Evolutionary conservation across 176 grass and related monocot species (phyloP), one percentile per base, ranked within the genome.

Genomic region (Paspalum notatum): DNA sequence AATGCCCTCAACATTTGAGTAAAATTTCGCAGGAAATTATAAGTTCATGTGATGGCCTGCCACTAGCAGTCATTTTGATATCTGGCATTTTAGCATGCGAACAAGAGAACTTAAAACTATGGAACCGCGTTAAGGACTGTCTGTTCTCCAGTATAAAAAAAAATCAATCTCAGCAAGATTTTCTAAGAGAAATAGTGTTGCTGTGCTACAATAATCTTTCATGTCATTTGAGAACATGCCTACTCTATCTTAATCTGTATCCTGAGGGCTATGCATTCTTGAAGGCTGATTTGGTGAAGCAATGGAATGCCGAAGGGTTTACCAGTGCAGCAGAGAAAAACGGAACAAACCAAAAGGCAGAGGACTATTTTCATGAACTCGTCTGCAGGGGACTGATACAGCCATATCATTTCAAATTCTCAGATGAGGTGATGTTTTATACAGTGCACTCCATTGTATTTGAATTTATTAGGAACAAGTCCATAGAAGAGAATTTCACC

Each of bases 261-360:
- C 72, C 53, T 1, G 72, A 75, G 39, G 53, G 16, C 0, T 44
- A 7, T 12, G 21, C 11, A 14, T 16, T 75, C 10, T 9, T 4
- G 15, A 75, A 41, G 52, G 20, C 2, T 41, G 52, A 75, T 58
- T 25, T 75, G 18, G 37, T 75, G 7, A 41, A 27, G 9, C 52
- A 44, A 8, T 75, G 53, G 72, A 5, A 42, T 9, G 72, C 72
- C 14, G 72, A 75, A 60, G 53, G 53, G 21, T 75, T 59, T n/a
- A n/a, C n/a, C n/a, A n/a, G n/a, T n/a, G n/a, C n/a, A n/a, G n/a
- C n/a, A n/a, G n/a, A n/a, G n/a, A n/a, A n/a, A n/a, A n/a, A n/a
- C n/a, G n/a, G n/a, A n/a, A n/a, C n/a, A n/a, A n/a, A n/a, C n/a
- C n/a, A n/a, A n/a, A n/a, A n/a, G n/a, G 52, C 72, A 26, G 32